These are phyloP conservation scores for Corymbia calophylla DNA, from an alignment of 441 rosid genomes.

Conservation along the genomic window DNA sequence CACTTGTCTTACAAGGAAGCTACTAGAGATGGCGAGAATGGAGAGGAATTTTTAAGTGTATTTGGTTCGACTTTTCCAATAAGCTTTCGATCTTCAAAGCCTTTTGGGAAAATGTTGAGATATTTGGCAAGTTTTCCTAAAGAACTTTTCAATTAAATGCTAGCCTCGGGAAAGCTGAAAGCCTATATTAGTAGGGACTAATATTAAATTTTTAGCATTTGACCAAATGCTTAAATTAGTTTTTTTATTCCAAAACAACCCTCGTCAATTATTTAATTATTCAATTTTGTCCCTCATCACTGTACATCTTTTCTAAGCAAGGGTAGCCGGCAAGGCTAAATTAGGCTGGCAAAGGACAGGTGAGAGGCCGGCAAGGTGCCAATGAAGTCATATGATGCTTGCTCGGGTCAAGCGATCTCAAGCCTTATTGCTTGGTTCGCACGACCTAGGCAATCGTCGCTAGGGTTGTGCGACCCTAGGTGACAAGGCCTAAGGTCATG, in stretches of 20 bases:
- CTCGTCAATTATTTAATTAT: background rate
- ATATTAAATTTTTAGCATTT: too few species aligned
- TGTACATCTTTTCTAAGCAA: too few species aligned
- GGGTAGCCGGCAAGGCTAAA: background rate
- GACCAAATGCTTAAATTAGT: background rate
- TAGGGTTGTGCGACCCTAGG: background rate
- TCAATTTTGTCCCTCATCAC: background rate
- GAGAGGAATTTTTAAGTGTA: too few species aligned
- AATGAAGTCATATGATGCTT: too few species aligned
- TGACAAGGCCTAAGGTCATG: background rate
- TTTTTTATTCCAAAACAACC: too few species aligned
- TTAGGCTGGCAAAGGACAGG: too few species aligned
- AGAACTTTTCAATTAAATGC: too few species aligned
- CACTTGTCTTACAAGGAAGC: background rate
- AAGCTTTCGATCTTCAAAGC: too few species aligned
- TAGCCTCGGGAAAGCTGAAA: accelerated
- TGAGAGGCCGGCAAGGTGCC: background rate
- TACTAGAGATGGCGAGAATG: background rate
- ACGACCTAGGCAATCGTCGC: background rate
- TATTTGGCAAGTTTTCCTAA: too few species aligned
- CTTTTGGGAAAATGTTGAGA: too few species aligned
- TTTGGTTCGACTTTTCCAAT: too few species aligned
- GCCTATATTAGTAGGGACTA: background rate
- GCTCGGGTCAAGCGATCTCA: too few species aligned
- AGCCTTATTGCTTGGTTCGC: background rate